phyloP scores from a whole-genome alignment of 169 alveolate genomes.

The Cryptosporidium viatorum region DNA sequence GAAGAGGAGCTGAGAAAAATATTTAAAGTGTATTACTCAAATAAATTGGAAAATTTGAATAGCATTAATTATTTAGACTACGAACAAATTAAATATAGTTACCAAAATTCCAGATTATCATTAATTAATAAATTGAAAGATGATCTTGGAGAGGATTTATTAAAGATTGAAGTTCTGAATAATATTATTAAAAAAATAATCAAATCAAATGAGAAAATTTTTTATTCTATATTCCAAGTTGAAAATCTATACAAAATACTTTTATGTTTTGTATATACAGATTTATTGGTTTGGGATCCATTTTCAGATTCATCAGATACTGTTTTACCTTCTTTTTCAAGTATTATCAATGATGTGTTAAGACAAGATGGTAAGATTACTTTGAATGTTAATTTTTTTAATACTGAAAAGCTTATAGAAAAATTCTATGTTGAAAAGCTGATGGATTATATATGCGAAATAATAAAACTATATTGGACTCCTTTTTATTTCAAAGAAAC shows the following conservation, averaged over 20 bases:
- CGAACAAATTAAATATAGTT: neutral
- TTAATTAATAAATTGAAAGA: neutral
- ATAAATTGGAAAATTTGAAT: neutral
- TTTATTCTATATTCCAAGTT: neutral
- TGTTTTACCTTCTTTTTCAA: neutral
- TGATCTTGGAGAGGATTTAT: neutral
- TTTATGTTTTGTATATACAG: conserved; percentile 3
- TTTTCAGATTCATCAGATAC: neutral
- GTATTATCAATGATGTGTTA: neutral
- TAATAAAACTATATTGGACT: conserved; percentile 27
- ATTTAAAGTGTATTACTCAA: neutral
- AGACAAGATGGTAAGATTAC: neutral
- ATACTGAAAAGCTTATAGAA: neutral
- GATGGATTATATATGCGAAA: conserved; percentile 38
- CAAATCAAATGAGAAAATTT: neutral
- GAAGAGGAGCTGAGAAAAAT: neutral
- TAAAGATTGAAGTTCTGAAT: neutral
- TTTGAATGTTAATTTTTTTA: neutral
- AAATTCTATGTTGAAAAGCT: neutral
- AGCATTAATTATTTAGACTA: neutral
- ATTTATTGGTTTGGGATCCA: conserved; percentile 50
- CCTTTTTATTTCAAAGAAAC: conserved; percentile 45
- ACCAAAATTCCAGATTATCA: neutral
- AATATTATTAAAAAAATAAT: neutral
- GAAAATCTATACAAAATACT: conserved; percentile 18